Evolutionary conservation across 2,329 filamentous ascomycete genomes (phyloP).

Genomic region (Cylindrodendrum hubeiense): DNA sequence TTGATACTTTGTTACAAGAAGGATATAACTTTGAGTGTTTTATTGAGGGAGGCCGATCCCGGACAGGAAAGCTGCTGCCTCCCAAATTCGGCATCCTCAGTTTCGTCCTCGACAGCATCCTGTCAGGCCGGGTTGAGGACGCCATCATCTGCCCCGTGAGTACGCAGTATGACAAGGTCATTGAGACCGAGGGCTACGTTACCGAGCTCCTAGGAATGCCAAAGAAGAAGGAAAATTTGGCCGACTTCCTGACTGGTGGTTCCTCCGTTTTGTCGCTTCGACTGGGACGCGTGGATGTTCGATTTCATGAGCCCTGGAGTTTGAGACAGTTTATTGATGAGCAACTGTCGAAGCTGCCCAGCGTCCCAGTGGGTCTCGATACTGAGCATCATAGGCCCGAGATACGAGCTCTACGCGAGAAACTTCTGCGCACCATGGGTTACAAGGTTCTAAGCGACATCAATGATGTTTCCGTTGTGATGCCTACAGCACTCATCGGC

Average conservation of each 20-base stretch:
- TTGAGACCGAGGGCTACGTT: constrained; percentile 97
- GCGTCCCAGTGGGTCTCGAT: constrained; percentile 55
- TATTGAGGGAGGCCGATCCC: constrained; percentile 92
- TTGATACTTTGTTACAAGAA: constrained; percentile 89
- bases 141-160: constrained; percentile 95
- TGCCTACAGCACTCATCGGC: constrained; percentile 96
- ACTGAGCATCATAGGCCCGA: constrained; percentile 61
- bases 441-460: constrained; percentile 95
- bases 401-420: constrained; percentile 70
- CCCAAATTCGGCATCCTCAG: constrained; percentile 96
- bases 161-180: constrained; percentile 98
- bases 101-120: constrained; percentile 90
- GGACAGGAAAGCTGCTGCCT: constrained; percentile 92
- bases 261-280: constrained; percentile 91
- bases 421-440: constrained; percentile 85
- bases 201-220: constrained; percentile 93
- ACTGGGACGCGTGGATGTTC: constrained; percentile 91
- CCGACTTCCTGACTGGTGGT: constrained; percentile 85
- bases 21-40: constrained; percentile 98
- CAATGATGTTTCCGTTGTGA: constrained; percentile 95
- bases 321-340: constrained; percentile 83
- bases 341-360: constrained; percentile 71
- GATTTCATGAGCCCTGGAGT: constrained; percentile 98
- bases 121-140: constrained; percentile 90
- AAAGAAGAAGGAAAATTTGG: constrained; percentile 94